phyloP scores from a whole-genome alignment of 2,329 filamentous ascomycete genomes.

The Fusarium redolens region DNA sequence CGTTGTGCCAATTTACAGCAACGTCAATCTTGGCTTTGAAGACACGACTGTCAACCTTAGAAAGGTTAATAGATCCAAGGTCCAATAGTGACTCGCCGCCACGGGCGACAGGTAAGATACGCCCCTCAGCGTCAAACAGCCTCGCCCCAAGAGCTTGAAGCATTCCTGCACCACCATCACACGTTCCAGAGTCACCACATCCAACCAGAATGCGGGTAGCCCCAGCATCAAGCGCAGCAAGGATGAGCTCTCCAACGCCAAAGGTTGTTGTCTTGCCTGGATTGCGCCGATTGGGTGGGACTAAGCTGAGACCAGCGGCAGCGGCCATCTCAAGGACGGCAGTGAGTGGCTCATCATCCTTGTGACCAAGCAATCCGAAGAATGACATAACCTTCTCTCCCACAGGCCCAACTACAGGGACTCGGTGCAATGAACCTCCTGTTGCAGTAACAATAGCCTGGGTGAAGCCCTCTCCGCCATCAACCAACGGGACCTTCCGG shows the following conservation, averaged over 20 bases:
- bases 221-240: constrained; percentile 58
- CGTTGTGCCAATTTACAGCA: constrained; percentile 63
- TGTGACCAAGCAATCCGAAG: constrained; percentile 57
- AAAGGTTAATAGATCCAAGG: constrained; percentile 55
- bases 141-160: constrained; percentile 62
- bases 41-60: constrained; percentile 48
- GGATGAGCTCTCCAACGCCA: constrained; percentile 62
- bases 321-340: constrained; percentile 66
- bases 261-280: constrained; percentile 62
- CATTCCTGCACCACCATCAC: constrained; percentile 65
- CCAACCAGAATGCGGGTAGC: constrained; percentile 60
- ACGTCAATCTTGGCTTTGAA: constrained; percentile 56
- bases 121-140: constrained; percentile 53
- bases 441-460: constrained; percentile 58
- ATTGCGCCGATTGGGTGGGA: constrained; percentile 57
- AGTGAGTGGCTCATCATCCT: constrained; percentile 45
- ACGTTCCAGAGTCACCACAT: constrained; percentile 66
- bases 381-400: constrained; percentile 55
- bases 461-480: constrained; percentile 65
- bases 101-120: constrained; percentile 51
- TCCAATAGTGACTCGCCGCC: constrained; percentile 55
- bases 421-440: constrained; percentile 51
- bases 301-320: constrained; percentile 62
- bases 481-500: constrained; percentile 62
- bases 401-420: constrained; percentile 58